Conservation (phyloP, 148 eudicot genomes). For the Cornus kousa region DNA sequence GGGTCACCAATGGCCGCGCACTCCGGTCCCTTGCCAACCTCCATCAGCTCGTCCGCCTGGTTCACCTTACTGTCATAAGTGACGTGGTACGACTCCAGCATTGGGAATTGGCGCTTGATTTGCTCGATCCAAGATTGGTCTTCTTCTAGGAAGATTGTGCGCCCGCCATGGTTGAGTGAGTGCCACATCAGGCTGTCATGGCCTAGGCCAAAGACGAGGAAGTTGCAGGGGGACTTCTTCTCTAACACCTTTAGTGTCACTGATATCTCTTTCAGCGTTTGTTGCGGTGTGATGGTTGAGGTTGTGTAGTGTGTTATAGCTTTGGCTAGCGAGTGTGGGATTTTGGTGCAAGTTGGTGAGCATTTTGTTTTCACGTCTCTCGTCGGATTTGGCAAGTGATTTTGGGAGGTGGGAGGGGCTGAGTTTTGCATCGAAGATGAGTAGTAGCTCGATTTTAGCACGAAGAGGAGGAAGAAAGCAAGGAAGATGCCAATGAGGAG, state of each 20-base stretch:
- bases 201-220: conserved; percentile 82
- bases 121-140: conserved; percentile 62
- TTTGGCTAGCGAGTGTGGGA: conserved; percentile 54
- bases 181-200: conserved; percentile 86
- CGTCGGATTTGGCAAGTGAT: background rate
- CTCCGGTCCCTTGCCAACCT: conserved; percentile 45
- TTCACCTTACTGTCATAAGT: conserved; percentile 61
- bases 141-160: conserved; percentile 75
- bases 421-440: conserved; percentile 21
- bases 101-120: conserved; percentile 54
- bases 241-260: conserved; percentile 57
- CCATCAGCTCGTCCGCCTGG: conserved; percentile 44
- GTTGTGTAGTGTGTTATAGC: conserved; percentile 74
- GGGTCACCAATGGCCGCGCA: conserved; percentile 35
- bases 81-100: conserved; percentile 56
- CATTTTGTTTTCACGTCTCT: conserved; percentile 14
- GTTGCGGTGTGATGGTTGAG: conserved; percentile 79
- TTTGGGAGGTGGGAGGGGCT: conserved; percentile 12
- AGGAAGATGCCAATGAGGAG: conserved; percentile 29
- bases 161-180: conserved; percentile 64
- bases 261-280: conserved; percentile 61
- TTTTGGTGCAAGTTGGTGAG: conserved; percentile 50
- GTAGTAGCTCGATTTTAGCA: conserved; percentile 35
- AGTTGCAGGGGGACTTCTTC: conserved; percentile 72
- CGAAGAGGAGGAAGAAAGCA: conserved; percentile 34